Percentiles rank a stretch among this genome's conserved stretches.
Conservation (phyloP, 805 yeast species). For the Kregervanrija fluxuum region DNA sequence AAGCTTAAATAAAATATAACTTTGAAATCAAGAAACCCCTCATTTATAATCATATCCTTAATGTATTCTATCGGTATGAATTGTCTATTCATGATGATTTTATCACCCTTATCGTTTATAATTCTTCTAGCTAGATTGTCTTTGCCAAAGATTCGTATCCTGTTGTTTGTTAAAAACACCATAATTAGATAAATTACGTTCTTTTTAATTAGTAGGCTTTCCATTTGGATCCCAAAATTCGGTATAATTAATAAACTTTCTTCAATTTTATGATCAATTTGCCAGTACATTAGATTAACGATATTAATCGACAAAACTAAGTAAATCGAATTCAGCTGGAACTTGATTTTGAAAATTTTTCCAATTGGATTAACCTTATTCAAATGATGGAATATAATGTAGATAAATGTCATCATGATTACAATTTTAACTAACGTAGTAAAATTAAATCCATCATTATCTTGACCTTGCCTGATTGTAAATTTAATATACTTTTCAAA, state of each 20-base stretch:
- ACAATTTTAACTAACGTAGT: constrained; percentile 2
- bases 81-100: constrained; percentile 13
- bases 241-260: constrained; percentile 41
- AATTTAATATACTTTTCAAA: constrained; percentile 13
- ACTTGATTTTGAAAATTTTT: background rate
- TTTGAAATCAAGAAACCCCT: constrained; percentile 63
- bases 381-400: constrained; percentile 7
- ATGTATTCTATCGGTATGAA: constrained; percentile 54
- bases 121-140: background rate
- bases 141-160: background rate
- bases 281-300: constrained; percentile 16
- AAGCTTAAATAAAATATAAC: constrained; percentile 61
- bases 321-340: constrained; percentile 6
- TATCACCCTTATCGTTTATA: background rate
- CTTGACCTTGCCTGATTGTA: constrained; percentile 6
- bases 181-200: constrained; percentile 4
- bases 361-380: constrained; percentile 9
- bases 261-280: constrained; percentile 29
- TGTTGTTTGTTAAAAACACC: background rate
- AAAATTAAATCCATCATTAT: background rate
- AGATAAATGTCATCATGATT: constrained; percentile 2
- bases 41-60: constrained; percentile 64
- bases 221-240: constrained; percentile 40
- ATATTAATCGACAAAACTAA: constrained; percentile 11
- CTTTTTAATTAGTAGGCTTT: constrained; percentile 26